Evolutionary conservation across 768 basidiomycete genomes (phyloP).

Genomic region (Galerina sulciceps): DNA sequence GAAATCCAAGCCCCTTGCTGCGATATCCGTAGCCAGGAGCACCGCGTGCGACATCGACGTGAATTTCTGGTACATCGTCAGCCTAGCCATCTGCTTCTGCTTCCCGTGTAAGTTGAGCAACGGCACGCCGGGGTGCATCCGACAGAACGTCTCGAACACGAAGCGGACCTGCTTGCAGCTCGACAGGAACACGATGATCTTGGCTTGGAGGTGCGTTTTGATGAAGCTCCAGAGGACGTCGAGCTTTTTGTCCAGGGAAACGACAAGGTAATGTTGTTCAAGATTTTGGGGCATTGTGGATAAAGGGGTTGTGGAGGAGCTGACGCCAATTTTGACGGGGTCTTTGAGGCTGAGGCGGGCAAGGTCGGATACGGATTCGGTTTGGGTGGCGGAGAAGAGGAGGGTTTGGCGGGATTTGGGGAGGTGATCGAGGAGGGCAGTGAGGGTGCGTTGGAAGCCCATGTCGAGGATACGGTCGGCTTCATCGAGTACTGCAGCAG

Average conservation of each 20-base stretch:
- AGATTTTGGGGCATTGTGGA: slow-evolving; percentile 74
- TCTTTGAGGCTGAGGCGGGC: slow-evolving; percentile 88
- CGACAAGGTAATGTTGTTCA: slow-evolving; percentile 88
- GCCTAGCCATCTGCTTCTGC: slow-evolving; percentile 90
- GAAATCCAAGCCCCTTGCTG: slow-evolving; percentile 95
- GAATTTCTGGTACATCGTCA: slow-evolving; percentile 85
- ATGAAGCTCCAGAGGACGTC: slow-evolving; percentile 94
- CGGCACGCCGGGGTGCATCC: slow-evolving; percentile 92
- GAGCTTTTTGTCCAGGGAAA: slow-evolving; percentile 85
- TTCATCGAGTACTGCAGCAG: slow-evolving; percentile 83
- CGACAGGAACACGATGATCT: slow-evolving; percentile 92
- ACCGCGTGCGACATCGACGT: slow-evolving; percentile 81
- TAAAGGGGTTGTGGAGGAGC: slow-evolving; percentile 24
- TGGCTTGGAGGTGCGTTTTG: slow-evolving; percentile 89
- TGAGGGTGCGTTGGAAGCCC: slow-evolving; percentile 89
- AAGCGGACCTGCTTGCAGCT: slow-evolving; percentile 98
- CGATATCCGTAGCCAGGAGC: slow-evolving; percentile 94
- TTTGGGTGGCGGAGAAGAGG: slow-evolving; percentile 97
- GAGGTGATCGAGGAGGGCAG: slow-evolving; percentile 90
- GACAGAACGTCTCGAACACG: slow-evolving; percentile 93
- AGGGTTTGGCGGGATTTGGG: slow-evolving; percentile 92
- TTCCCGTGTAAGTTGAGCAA: slow-evolving; percentile 96
- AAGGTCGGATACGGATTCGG: slow-evolving; percentile 84
- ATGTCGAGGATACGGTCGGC: slow-evolving; percentile 96
- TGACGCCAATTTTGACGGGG: slow-evolving; percentile 74